Percentiles rank a stretch among this genome's conserved stretches.
Evolutionary conservation across 2,329 filamentous ascomycete species (phyloP).

Genomic region (Pseudogymnoascus sp.): DNA sequence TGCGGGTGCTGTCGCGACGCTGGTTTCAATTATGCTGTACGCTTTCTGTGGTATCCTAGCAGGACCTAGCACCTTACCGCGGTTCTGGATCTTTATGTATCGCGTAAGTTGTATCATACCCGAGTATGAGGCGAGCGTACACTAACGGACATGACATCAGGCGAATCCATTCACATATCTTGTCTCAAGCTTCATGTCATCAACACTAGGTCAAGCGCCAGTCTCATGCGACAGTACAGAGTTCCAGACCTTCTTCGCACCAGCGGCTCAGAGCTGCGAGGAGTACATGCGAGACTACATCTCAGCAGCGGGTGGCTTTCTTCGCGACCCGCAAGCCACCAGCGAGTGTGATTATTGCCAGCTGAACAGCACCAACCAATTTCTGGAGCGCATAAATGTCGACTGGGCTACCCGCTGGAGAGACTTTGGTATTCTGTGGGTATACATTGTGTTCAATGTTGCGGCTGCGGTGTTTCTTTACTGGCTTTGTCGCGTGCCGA

Average conservation of each 20-base stretch:
- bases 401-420: slow-evolving; percentile 54
- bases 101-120: slow-evolving; percentile 35
- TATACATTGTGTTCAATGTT: slow-evolving; percentile 46
- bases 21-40: slow-evolving; percentile 61
- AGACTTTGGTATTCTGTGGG: slow-evolving; percentile 56
- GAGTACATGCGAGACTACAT: slow-evolving; percentile 48
- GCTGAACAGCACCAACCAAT: slow-evolving; percentile 42
- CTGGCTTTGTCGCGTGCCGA: slow-evolving; percentile 39
- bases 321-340: slow-evolving; percentile 13
- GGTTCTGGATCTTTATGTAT: slow-evolving; percentile 79
- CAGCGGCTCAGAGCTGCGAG: slow-evolving; percentile 43
- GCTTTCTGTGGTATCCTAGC: slow-evolving; percentile 68
- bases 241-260: slow-evolving; percentile 52
- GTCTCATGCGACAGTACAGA: slow-evolving; percentile 62
- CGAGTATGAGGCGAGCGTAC: background rate
- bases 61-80: slow-evolving; percentile 48
- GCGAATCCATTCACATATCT: slow-evolving; percentile 69
- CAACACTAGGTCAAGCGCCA: slow-evolving; percentile 55
- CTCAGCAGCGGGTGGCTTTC: background rate
- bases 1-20: slow-evolving; percentile 63
- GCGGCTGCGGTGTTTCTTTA: slow-evolving; percentile 43
- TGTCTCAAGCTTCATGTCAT: slow-evolving; percentile 59
- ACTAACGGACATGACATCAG: background rate
- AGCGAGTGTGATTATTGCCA: slow-evolving; percentile 45
- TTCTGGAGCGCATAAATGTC: slow-evolving; percentile 39